Evolutionary conservation across 177 flowering plant genomes (phyloP), one percentile per base, ranked within the genome.

Genomic region (Vitis hybrid): DNA sequence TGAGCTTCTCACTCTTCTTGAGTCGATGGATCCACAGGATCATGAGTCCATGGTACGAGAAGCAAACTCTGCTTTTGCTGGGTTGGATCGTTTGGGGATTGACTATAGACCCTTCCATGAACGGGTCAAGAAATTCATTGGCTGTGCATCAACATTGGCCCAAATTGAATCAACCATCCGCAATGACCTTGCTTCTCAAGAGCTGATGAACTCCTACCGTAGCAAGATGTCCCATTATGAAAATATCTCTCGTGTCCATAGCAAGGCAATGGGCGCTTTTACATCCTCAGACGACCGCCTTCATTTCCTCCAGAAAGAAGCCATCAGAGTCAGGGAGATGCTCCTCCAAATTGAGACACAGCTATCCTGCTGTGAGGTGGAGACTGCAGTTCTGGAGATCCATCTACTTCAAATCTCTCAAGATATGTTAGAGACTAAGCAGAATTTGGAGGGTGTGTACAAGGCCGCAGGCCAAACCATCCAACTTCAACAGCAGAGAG

Each of bases 41-140:
- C 75, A 70, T 17, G 75, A 64, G 34, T n/a, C 56, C 68, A 73
- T 80, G 75, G 11, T 9, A 45, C 69, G 11, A 51, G 79, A 51
- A 14, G 82, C 77, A 30, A 67, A 57, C 8, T 19, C 68, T 32
- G 60, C 65, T 3, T 76, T 79, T 56, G 58, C 56, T 51, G 60
- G 66, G 26, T 39, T 76, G 57, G 71, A 76, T 26, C 30, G 39
- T 60, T 21, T 76, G 12, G 6, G 14, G 6, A 55, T 64, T 30
- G 68, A 76, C 11, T 26, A 64, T 18, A 49, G 30, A 11, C 60
- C 9, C 1, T 74, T 70, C 26, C 5, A 6, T 6, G 39, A 64
- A 60, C 67, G 56, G 32, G 74, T 70, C 17, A 26, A 23, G 60
- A 67, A 71, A 9, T 76, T 67, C 48, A 63, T 76, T 13, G 11